phyloP scores from a whole-genome alignment of 2,329 filamentous ascomycete species.

The Cordyceps javanica region DNA sequence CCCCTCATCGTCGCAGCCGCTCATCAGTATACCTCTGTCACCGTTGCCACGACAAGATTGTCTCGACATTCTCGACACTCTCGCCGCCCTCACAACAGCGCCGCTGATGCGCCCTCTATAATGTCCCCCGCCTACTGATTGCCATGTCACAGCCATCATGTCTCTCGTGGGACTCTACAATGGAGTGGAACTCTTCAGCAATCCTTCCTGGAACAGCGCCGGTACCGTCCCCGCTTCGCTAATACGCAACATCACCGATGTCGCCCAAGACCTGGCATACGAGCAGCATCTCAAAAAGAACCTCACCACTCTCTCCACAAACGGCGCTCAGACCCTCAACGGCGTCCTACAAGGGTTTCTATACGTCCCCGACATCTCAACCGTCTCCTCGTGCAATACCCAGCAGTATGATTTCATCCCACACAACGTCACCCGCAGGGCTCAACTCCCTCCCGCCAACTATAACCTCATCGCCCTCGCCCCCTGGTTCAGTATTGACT shows the following conservation, averaged over 20 bases:
- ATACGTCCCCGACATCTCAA: conserved; percentile 69
- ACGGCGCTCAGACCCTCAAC: conserved; percentile 52
- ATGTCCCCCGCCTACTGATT: conserved; percentile 10
- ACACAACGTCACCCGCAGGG: conserved; percentile 63
- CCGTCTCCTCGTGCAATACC: conserved; percentile 55
- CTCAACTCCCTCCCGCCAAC: conserved; percentile 61
- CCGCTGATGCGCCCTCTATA: conserved; percentile 9
- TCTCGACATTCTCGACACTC: not conserved
- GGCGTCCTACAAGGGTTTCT: conserved; percentile 69
- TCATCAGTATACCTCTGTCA: not conserved
- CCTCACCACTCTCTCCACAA: conserved; percentile 70
- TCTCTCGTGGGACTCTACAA: conserved; percentile 44
- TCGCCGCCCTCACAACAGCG: not conserved
- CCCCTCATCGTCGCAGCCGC: not conserved
- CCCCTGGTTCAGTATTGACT: conserved; percentile 74
- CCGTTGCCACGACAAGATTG: not conserved
- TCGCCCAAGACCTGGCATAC: conserved; percentile 47
- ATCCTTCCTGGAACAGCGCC: conserved; percentile 47
- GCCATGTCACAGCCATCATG: conserved; percentile 12
- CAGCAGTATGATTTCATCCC: conserved; percentile 63
- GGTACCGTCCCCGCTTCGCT: conserved; percentile 46
- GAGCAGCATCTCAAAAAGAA: conserved; percentile 47
- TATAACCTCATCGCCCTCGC: conserved; percentile 76
- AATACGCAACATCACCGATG: conserved; percentile 50
- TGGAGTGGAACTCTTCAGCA: conserved; percentile 54